Conservation (phyloP, 208 protist genomes). For the Acanthamoeba lenticulata region DNA sequence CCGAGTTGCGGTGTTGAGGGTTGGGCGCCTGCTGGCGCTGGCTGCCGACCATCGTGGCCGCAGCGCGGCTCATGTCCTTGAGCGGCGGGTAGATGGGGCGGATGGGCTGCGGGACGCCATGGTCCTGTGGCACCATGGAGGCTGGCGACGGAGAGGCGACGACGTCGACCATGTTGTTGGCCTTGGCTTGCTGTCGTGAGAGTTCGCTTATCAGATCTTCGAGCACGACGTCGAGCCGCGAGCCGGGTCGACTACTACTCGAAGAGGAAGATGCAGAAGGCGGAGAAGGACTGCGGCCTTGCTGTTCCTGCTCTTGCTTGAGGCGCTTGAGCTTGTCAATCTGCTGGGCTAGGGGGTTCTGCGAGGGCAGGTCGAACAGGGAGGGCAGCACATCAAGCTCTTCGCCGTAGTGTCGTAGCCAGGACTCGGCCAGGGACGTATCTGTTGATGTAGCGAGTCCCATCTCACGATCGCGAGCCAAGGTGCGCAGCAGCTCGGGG, state of each 20-base stretch:
- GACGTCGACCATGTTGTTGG: background rate
- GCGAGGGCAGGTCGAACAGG: background rate
- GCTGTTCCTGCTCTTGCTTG: background rate
- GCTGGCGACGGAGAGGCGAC: background rate
- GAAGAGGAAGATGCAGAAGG: background rate
- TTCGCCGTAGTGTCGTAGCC: slow-evolving; percentile 2
- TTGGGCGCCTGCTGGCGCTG: background rate
- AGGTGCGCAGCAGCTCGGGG: background rate
- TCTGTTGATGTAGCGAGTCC: background rate
- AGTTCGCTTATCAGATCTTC: slow-evolving; percentile 42
- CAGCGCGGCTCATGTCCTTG: background rate
- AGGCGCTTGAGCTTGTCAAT: slow-evolving; percentile 9
- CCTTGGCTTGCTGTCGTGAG: background rate
- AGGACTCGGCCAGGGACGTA: background rate
- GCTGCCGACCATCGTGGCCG: background rate
- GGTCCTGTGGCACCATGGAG: background rate
- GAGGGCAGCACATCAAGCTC: background rate
- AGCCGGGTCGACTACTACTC: background rate
- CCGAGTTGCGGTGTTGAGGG: background rate
- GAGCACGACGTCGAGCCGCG: slow-evolving; percentile 32
- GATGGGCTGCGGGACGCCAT: background rate
- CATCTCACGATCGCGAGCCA: background rate
- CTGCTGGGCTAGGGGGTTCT: slow-evolving; percentile 34
- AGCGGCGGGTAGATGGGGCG: slow-evolving; percentile 23
- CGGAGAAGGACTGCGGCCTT: background rate